Percentiles rank a stretch among this genome's conserved stretches.
Evolutionary conservation across 768 basidiomycete genomes (phyloP).

Genomic region (Mycena belliarum): DNA sequence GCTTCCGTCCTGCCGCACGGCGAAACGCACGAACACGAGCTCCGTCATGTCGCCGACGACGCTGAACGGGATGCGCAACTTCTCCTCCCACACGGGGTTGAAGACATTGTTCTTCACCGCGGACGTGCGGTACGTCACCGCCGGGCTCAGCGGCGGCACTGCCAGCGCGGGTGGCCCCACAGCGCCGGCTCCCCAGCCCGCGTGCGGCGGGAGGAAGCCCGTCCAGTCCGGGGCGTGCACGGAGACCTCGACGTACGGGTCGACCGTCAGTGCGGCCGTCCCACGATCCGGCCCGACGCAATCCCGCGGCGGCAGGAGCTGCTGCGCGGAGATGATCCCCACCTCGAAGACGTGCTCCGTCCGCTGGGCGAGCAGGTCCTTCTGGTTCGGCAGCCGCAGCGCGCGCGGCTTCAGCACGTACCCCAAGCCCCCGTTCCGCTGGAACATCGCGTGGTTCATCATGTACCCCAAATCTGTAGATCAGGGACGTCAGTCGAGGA

Average conservation of each 20-base stretch:
- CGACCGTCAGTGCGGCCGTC: conserved; percentile 52
- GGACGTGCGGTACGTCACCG: conserved; percentile 57
- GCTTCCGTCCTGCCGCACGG: conserved; percentile 64
- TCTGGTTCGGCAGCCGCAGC: conserved; percentile 58
- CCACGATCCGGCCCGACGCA: conserved; percentile 42
- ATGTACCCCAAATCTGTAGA: conserved; percentile 78
- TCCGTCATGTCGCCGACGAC: conserved; percentile 75
- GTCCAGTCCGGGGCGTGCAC: conserved; percentile 77
- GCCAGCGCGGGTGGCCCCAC: background rate
- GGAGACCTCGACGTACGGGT: conserved; percentile 83
- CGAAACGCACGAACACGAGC: conserved; percentile 81
- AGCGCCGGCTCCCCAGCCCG: background rate
- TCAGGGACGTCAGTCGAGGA: background rate
- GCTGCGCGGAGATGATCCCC: conserved; percentile 83
- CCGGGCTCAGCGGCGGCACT: conserved; percentile 32
- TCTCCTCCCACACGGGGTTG: conserved; percentile 87
- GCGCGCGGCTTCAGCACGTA: conserved; percentile 89
- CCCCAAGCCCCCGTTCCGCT: conserved; percentile 82
- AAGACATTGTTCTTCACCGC: conserved; percentile 86
- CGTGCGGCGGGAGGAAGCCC: conserved; percentile 4
- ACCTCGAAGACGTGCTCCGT: conserved; percentile 66
- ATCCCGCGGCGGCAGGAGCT: conserved; percentile 77
- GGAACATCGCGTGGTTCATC: conserved; percentile 97
- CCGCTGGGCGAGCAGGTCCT: conserved; percentile 53
- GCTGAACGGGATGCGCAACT: conserved; percentile 69